These are phyloP conservation scores for Talaromyces funiculosus DNA, from an alignment of 2,329 filamentous ascomycete genomes.

Conservation along the genomic window DNA sequence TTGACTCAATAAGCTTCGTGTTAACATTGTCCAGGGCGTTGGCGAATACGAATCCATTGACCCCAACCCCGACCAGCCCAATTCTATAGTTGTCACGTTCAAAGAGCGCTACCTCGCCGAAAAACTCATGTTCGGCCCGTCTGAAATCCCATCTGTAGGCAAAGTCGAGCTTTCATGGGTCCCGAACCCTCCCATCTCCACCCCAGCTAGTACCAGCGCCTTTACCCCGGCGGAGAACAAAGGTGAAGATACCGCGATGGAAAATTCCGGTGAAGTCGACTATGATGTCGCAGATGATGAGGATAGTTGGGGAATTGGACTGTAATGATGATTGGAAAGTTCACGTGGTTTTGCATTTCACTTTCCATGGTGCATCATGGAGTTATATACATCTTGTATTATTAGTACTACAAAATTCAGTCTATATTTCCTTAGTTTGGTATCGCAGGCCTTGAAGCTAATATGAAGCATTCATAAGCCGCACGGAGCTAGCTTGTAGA, in stretches of 20 bases:
- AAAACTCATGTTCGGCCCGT: conserved; percentile 46
- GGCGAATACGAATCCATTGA: conserved; percentile 45
- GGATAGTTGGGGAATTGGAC: conserved; percentile 14
- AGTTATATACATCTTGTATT: not conserved
- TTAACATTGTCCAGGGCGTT: conserved; percentile 32
- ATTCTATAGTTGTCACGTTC: conserved; percentile 41
- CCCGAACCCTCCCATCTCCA: conserved; percentile 28
- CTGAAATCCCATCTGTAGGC: conserved; percentile 48
- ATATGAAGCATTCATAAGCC: too few species aligned
- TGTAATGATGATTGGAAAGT: conserved; percentile 4
- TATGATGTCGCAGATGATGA: conserved; percentile 46
- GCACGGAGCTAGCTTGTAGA: too few species aligned
- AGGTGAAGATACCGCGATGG: conserved; percentile 31
- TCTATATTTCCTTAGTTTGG: not conserved
- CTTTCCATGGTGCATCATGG: not conserved
- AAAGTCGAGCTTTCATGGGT: conserved; percentile 53
- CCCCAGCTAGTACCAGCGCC: conserved; percentile 18
- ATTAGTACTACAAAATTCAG: not conserved
- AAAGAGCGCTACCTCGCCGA: conserved; percentile 51
- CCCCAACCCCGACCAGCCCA: conserved; percentile 33
- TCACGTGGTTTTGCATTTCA: not conserved
- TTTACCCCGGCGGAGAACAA: conserved; percentile 19
- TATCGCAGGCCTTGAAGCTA: not conserved
- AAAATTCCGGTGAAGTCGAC: conserved; percentile 37
- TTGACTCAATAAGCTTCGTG: not conserved